A percentile compares a stretch with the other conserved stretches of the same genome.
phyloP scores from a whole-genome alignment of 169 alveolate species.

The Cryptosporidium ubiquitum region DNA sequence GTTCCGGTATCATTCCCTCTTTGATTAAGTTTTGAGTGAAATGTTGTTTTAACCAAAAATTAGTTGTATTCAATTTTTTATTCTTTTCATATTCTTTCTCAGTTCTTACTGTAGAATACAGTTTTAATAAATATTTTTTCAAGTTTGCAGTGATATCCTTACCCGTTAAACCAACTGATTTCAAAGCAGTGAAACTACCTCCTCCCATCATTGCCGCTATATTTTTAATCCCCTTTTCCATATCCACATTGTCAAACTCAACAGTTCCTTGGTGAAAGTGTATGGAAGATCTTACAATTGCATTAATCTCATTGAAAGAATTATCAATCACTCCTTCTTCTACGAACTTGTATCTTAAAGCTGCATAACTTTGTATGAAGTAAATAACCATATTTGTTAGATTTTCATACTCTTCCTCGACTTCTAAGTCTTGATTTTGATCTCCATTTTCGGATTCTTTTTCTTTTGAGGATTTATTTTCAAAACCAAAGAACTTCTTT shows the following conservation, averaged over 20 bases:
- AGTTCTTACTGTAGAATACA: conserved; percentile 18
- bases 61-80: conserved; percentile 18
- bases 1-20: conserved; percentile 57
- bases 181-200: conserved; percentile 69
- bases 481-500: conserved; percentile 18
- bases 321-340: not conserved
- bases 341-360: conserved; percentile 26
- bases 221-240: conserved; percentile 42
- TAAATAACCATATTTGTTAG: conserved; percentile 1
- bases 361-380: conserved; percentile 59
- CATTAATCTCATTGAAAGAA: conserved; percentile 20
- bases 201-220: conserved; percentile 56
- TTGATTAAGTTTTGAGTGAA: not conserved
- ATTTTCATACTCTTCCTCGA: conserved; percentile 11
- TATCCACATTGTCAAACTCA: conserved; percentile 30
- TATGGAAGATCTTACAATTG: not conserved
- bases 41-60: conserved; percentile 32
- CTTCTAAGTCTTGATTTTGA: not conserved
- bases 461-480: conserved; percentile 11
- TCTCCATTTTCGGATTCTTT: not conserved
- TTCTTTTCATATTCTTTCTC: not conserved
- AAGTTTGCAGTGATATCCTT: conserved; percentile 22
- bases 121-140: not conserved
- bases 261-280: conserved; percentile 59
- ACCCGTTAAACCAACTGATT: conserved; percentile 30